Conservation (phyloP, 1,284 basidiomycete species). For the Naganishia liquefaciens region DNA sequence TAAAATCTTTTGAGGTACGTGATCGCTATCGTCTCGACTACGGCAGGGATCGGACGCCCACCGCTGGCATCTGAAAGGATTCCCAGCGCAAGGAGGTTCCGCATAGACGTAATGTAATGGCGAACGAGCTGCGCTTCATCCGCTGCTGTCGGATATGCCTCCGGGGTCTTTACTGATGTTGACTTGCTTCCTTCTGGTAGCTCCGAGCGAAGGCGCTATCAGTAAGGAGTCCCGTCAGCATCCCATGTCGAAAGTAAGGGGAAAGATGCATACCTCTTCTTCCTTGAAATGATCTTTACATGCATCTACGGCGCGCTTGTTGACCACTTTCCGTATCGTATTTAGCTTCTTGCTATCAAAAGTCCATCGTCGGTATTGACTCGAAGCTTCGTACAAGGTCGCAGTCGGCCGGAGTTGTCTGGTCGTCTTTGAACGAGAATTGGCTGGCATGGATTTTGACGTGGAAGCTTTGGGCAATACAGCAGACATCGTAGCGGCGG, state of each 20-base stretch:
- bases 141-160: slow-evolving; percentile 67
- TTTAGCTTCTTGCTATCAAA: slow-evolving; percentile 25
- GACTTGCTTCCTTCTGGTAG: slow-evolving; percentile 32
- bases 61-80: slow-evolving; percentile 16
- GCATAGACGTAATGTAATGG: slow-evolving; percentile 84
- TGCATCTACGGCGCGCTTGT: slow-evolving; percentile 21
- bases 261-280: slow-evolving; percentile 28
- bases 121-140: slow-evolving; percentile 88
- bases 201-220: slow-evolving; percentile 14
- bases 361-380: slow-evolving; percentile 33
- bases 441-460: not conserved
- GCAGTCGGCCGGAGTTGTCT: slow-evolving; percentile 24
- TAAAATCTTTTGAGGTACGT: slow-evolving; percentile 96
- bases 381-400: slow-evolving; percentile 32
- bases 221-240: not conserved
- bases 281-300: slow-evolving; percentile 27
- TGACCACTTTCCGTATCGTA: slow-evolving; percentile 27
- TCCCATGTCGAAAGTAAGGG: not conserved
- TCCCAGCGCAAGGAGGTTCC: slow-evolving; percentile 69
- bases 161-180: slow-evolving; percentile 38
- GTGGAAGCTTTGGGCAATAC: not conserved
- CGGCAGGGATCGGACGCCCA: slow-evolving; percentile 71
- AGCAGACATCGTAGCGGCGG: not conserved
- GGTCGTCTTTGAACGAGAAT: slow-evolving; percentile 7
- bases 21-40: slow-evolving; percentile 88